Evolutionary conservation across 495 filamentous ascomycete species (phyloP), one percentile per base, ranked within the genome.

Genomic region (Pseudevernia furfuracea): DNA sequence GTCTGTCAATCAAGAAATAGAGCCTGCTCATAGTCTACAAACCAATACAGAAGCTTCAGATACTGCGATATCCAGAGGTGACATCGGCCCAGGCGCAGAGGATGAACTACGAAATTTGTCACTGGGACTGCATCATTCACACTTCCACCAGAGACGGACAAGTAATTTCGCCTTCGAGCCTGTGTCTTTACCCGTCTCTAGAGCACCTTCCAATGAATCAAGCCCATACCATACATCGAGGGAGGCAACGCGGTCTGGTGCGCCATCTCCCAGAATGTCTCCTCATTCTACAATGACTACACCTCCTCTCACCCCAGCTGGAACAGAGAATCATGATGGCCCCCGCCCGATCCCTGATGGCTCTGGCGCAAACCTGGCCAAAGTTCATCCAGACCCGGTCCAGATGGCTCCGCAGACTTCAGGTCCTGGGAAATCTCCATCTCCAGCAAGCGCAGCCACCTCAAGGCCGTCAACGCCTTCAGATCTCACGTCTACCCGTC

Each of bases 231-330:
- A 71, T 38, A 52, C 69, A 15, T 68, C 71, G 10, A 60, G 65
- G 57, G 66, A 67, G 41, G 46, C 60, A 32, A 71, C 67, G 14
- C 58, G 62, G 37, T 69, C 71, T 46, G 68, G 68, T 41, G 62
- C 62, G 58, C 66, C 71, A 23, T 76, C 75, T 38, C 74, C 74
- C 21, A 69, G 67, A 58, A 57, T 68, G 34, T 67, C 62, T 64
- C 68, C 74, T 68, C 64, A 72, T 32, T 80, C 86, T 58, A 81
- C 86, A 56, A 86, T 92, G 79, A 87, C 93, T 67, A 94, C 92
- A 19, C 94, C 94, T 65, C 92, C 91, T 30, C 82, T 97, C 19
- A 96, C 93, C 6, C 93, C 94, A 38, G 86, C 91, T 39, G 90
- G 84, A 19, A 90, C 89, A 49, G 74, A 79, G 64, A 84, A 82